Base-by-base conservation (phyloP, 176 grass and related monocot genomes). In the Carex pumila region DNA sequence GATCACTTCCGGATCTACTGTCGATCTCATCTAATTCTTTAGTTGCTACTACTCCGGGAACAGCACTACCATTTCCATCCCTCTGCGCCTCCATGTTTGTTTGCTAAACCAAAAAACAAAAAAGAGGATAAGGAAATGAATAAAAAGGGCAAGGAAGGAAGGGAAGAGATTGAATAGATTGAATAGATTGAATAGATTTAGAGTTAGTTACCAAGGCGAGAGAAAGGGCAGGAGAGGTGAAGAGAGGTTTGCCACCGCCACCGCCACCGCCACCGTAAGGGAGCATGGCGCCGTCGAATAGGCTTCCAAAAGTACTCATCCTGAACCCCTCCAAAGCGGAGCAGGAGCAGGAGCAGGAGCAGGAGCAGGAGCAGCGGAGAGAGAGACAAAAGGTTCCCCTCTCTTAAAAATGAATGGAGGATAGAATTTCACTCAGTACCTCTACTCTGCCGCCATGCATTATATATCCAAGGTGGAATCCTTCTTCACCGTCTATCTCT, bases 221-320 rank as follows among this genome's bases (percentile, higher is more conserved):
- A 71, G 89, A 93, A 84, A 93, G 88, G 0, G 87, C 88, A 65
- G 92, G 87, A 45, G 92, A 92, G 17, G 83, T 77, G 79, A 86
- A 85, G 88, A 86, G 32, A 30, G 79, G 19, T 53, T 81, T 66
- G 17, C 47, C 36, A 8, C 25, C 25, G 25, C 25, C 25, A 25
- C 25, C 25, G 25, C 25, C 25, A 25, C 75, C 87, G 8, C 31
- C 12, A 19, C 36, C 56, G 45, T 80, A 83, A 3, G 88, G 72
- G 70, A 83, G 85, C 79, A 83, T 45, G 83, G 56, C 63, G 81
- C 71, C 67, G 72, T 88, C 80, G 69, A 92, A 67, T 76, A 90
- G 75, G 22, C 84, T 85, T 14, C 87, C 86, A 25, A 87, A 84
- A 34, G 32, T 34, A 81, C 79, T 88, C 90, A 85, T 90, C 81